These are phyloP conservation scores for Plenodomus biglobosus DNA, from an alignment of 2,329 filamentous ascomycete species.

Conservation along the genomic window DNA sequence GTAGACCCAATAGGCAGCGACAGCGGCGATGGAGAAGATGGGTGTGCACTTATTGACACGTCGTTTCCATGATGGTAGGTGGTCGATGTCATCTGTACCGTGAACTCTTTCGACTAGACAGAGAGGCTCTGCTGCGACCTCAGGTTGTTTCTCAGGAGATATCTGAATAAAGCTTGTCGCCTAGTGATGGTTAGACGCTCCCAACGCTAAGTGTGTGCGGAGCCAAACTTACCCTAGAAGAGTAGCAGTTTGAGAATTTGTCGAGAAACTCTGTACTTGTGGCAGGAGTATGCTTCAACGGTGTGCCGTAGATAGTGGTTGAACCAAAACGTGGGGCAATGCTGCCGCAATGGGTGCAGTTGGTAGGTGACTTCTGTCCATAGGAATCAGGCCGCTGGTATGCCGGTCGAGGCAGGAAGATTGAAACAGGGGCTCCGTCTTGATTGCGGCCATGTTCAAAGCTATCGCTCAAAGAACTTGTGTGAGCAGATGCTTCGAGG, in stretches of 20 bases:
- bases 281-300: constrained; percentile 4
- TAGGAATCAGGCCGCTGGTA: constrained; percentile 9
- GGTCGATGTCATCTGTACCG: constrained; percentile 7
- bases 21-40: constrained; percentile 5
- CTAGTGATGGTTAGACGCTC: not conserved
- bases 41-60: constrained; percentile 7
- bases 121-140: constrained; percentile 3
- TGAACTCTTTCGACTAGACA: constrained; percentile 8
- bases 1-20: constrained; percentile 8
- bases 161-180: constrained; percentile 1
- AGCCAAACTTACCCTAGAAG: not conserved
- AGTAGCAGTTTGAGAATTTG: not conserved
- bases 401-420: constrained; percentile 2
- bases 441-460: not conserved
- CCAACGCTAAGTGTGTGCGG: not conserved
- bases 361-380: constrained; percentile 2
- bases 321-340: constrained; percentile 6
- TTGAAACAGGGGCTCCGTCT: not conserved
- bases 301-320: constrained; percentile 8
- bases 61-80: constrained; percentile 7
- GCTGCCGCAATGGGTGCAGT: constrained; percentile 7
- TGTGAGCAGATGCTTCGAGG: not conserved
- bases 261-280: constrained; percentile 3
- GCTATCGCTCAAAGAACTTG: not conserved
- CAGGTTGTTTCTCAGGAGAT: constrained; percentile 1